Base-by-base conservation (phyloP, 352 stramenopile genomes). In the Phytophthora sp. region DNA sequence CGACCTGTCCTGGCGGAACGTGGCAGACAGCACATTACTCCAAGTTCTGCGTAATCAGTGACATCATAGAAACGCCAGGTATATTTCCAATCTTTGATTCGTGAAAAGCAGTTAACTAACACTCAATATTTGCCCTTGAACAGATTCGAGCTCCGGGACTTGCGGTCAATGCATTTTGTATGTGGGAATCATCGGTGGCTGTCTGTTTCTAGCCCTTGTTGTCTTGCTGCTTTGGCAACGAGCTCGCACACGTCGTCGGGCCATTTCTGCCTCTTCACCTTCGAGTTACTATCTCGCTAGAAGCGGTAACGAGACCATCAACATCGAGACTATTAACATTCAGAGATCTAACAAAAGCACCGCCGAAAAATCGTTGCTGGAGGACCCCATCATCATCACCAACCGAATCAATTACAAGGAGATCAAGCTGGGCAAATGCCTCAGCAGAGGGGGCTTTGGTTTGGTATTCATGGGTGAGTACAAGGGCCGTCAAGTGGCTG, bases 351-450 rank as follows among this genome's bases (percentile, higher is more conserved):
- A 76, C 4, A 63, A 55, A 35, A 59, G 68, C 31, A 59, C 66
- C 20, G 67, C 60, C 24, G 56, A 71, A 11, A 46, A n/a, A n/a
- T n/a, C 27, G 3, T 55, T 86, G 23, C 49, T 83, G 7, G 73
- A 79, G 11, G 76, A 87, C 45, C 78, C 78, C 0, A 63, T 81
- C 26, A 81, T 87, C 35, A 51, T 79, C 35, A 77, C 70, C 2
- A 73, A 74, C 29, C 73, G 78, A 2, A 74, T 87, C 49, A 66
- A 74, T 27, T 80, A 80, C 70, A 77, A 76, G 47, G 57, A 81
- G 0, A 41, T 87, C 24, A 74, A 74, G 13, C 21, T 84, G 4
- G 66, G 56, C 15, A 75, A 74, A 29, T 79, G 67, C 38, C 66
- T 86, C 23, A 82, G 63, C 23, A 36, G 52, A 47, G 78, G 76